A percentile compares a stretch with the other conserved stretches of the same genome.
These are phyloP conservation scores for Xylaria sp. DNA, from an alignment of 2,329 filamentous ascomycete genomes.

Conservation along the genomic window DNA sequence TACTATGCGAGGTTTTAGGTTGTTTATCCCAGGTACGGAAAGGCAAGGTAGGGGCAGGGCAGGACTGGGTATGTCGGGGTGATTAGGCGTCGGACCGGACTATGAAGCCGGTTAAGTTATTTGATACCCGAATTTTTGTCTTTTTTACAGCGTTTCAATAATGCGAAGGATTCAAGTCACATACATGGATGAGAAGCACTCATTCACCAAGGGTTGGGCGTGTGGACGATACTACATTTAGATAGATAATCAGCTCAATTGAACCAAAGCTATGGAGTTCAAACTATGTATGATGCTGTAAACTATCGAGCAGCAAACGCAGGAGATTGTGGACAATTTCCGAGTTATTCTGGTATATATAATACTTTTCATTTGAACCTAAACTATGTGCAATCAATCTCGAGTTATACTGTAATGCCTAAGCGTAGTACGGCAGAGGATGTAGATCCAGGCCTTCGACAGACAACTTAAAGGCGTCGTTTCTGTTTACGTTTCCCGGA, in stretches of 20 bases:
- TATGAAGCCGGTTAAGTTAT: conserved; percentile 30
- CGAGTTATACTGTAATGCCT: neutral
- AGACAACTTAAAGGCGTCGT: conserved; percentile 70
- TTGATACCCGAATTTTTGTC: conserved; percentile 37
- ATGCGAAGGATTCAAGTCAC: conserved; percentile 4
- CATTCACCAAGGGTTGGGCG: neutral
- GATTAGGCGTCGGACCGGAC: conserved; percentile 29
- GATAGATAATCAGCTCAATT: neutral
- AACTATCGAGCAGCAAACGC: neutral
- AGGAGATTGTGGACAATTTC: conserved; percentile 3
- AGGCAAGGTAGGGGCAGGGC: conserved; percentile 7
- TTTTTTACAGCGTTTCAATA: conserved; percentile 2
- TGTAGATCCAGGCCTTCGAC: conserved; percentile 68
- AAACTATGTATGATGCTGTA: neutral
- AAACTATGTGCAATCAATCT: neutral
- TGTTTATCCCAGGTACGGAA: conserved; percentile 12
- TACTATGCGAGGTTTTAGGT: conserved; percentile 4
- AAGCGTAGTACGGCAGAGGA: conserved; percentile 62
- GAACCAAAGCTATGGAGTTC: neutral
- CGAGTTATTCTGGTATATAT: neutral
- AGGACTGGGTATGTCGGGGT: conserved; percentile 15
- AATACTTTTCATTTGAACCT: neutral
- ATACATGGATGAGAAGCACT: neutral
- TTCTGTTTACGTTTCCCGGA: conserved; percentile 50
- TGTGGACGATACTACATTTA: neutral